Percentiles rank a stretch among this genome's conserved stretches.
Evolutionary conservation across 2,329 filamentous ascomycete species (phyloP).

Genomic region (Colletotrichum plurivorum): DNA sequence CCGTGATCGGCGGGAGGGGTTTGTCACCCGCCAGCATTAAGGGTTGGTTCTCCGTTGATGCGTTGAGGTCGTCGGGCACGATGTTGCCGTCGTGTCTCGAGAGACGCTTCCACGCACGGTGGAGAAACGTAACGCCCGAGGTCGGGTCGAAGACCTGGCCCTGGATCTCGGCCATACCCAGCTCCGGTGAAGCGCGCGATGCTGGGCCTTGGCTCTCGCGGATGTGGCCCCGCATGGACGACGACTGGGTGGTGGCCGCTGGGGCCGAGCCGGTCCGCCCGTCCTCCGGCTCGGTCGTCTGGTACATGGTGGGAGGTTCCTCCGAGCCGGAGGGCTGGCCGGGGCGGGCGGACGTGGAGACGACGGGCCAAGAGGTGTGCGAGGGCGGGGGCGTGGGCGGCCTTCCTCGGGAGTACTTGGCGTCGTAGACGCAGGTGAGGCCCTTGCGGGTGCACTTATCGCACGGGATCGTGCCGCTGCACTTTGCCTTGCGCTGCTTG

Average conservation of each 20-base stretch:
- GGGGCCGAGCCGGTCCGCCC: not conserved
- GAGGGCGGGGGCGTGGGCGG: slow-evolving; percentile 52
- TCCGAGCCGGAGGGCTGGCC: slow-evolving; percentile 16
- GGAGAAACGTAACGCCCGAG: slow-evolving; percentile 69
- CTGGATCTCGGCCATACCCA: slow-evolving; percentile 56
- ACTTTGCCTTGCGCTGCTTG: slow-evolving; percentile 55
- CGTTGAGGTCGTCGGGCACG: slow-evolving; percentile 44
- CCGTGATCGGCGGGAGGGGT: slow-evolving; percentile 54
- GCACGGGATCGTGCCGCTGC: slow-evolving; percentile 53
- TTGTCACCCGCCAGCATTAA: slow-evolving; percentile 66
- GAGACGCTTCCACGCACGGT: slow-evolving; percentile 66
- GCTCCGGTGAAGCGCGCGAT: slow-evolving; percentile 48
- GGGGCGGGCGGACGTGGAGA: slow-evolving; percentile 1
- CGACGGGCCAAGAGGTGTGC: slow-evolving; percentile 32
- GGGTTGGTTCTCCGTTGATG: slow-evolving; percentile 55
- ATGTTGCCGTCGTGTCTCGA: slow-evolving; percentile 55
- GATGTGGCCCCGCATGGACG: slow-evolving; percentile 12
- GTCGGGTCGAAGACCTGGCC: slow-evolving; percentile 70
- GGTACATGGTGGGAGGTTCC: slow-evolving; percentile 25
- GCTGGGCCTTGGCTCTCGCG: slow-evolving; percentile 33
- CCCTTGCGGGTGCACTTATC: slow-evolving; percentile 48
- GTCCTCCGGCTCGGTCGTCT: slow-evolving; percentile 13
- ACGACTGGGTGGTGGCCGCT: not conserved
- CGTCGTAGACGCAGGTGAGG: slow-evolving; percentile 48
- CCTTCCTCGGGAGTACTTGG: slow-evolving; percentile 50